These are phyloP conservation scores for Sordariomycetes sp. DNA, from an alignment of 2,329 filamentous ascomycete species.

Conservation along the genomic window DNA sequence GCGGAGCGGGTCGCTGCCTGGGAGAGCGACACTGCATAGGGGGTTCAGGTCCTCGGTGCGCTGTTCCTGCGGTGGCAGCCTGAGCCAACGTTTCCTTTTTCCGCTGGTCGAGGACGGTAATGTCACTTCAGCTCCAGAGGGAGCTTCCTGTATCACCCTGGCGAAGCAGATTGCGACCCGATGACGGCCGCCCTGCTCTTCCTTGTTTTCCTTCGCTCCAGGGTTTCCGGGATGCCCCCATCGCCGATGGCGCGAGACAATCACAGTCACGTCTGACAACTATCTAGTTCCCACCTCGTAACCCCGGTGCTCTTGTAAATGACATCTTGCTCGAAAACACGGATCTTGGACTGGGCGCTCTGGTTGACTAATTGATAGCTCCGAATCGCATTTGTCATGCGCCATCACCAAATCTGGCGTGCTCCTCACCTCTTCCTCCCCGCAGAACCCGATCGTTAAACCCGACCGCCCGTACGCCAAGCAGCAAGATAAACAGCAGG, in stretches of 20 bases:
- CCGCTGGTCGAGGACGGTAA: no score
- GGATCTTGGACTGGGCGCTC: neutral
- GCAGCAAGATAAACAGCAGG: no score
- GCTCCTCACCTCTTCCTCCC: neutral
- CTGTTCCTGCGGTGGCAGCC: neutral
- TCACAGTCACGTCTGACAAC: no score
- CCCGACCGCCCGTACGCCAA: neutral
- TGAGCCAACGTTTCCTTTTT: neutral
- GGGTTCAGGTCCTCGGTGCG: neutral
- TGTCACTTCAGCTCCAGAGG: no score
- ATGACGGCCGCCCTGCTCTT: no score
- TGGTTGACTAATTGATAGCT: neutral
- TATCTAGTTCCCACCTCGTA: no score
- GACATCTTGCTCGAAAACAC: neutral
- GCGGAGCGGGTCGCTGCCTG: neutral
- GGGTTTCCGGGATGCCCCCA: no score
- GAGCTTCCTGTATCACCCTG: no score
- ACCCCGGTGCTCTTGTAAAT: neutral
- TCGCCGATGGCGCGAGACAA: no score
- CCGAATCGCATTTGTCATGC: neutral
- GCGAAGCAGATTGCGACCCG: no score
- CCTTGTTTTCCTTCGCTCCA: no score
- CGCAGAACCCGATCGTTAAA: neutral
- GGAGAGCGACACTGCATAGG: neutral
- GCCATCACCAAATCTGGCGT: neutral